phyloP scores from a whole-genome alignment of 2,329 filamentous ascomycete genomes.

The Xylariaceae sp. region DNA sequence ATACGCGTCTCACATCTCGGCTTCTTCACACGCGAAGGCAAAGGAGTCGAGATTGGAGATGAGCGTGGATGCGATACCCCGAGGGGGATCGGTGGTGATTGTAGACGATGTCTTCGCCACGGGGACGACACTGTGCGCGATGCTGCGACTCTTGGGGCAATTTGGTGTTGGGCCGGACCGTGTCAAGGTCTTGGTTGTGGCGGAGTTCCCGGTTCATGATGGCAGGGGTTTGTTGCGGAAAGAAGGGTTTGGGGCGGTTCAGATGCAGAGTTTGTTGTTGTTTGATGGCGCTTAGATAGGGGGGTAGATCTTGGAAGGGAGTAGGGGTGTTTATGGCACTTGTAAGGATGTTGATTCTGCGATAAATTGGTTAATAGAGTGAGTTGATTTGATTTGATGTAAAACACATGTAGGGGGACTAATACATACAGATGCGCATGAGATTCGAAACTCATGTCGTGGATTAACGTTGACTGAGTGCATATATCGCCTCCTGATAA shows the following conservation, averaged over 20 bases:
- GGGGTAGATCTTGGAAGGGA: not conserved
- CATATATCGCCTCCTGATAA: too few species aligned
- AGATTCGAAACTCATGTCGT: too few species aligned
- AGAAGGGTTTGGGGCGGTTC: conserved; percentile 45
- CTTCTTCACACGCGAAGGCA: conserved; percentile 26
- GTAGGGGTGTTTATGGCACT: too few species aligned
- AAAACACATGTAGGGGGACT: too few species aligned
- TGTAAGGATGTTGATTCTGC: not conserved
- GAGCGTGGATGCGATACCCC: conserved; percentile 37
- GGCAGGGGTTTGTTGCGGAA: conserved; percentile 43
- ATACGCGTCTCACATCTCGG: conserved; percentile 49
- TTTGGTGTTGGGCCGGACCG: conserved; percentile 38
- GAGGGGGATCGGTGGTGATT: conserved; percentile 44
- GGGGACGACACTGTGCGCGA: conserved; percentile 49
- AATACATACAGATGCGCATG: too few species aligned
- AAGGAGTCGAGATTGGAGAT: conserved; percentile 44
- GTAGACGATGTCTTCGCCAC: conserved; percentile 57
- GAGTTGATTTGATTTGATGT: too few species aligned
- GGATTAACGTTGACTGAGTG: too few species aligned
- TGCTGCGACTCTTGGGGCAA: conserved; percentile 43
- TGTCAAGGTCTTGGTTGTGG: conserved; percentile 48
- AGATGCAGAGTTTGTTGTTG: conserved; percentile 49
- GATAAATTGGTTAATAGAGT: too few species aligned
- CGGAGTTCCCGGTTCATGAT: conserved; percentile 52
- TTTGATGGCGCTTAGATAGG: conserved; percentile 37